Percentiles rank a stretch among this genome's conserved stretches.
These are phyloP conservation scores for Stropharia rugosoannulata DNA, from an alignment of 768 basidiomycete genomes.

Conservation along the genomic window DNA sequence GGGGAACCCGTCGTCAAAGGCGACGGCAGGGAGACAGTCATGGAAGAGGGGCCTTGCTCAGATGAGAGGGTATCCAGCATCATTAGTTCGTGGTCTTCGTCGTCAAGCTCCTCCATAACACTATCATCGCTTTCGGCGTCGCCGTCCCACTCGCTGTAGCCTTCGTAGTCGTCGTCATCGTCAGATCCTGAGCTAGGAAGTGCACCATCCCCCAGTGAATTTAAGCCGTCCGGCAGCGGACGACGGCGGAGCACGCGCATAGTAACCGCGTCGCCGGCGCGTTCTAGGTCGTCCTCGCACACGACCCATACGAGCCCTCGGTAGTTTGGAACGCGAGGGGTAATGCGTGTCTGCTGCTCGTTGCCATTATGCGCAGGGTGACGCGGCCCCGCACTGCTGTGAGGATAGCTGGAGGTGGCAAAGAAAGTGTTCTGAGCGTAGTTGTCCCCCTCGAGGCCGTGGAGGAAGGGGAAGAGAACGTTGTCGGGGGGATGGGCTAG, in stretches of 20 bases:
- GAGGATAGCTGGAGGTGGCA: slow-evolving; percentile 31
- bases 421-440: slow-evolving; percentile 83
- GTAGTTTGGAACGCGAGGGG: slow-evolving; percentile 41
- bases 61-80: background rate
- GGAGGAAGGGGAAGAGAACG: slow-evolving; percentile 86
- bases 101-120: slow-evolving; percentile 4
- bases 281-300: slow-evolving; percentile 64
- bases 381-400: slow-evolving; percentile 1
- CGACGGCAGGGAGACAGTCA: background rate
- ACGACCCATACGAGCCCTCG: slow-evolving; percentile 86
- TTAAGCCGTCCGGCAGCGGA: slow-evolving; percentile 9
- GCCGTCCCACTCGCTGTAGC: slow-evolving; percentile 1
- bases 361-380: slow-evolving; percentile 12
- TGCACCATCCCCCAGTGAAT: background rate
- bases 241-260: slow-evolving; percentile 30
- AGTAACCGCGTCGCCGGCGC: slow-evolving; percentile 32
- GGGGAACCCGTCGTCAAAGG: background rate
- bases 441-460: slow-evolving; percentile 83
- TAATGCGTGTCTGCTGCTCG: slow-evolving; percentile 10
- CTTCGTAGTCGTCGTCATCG: slow-evolving; percentile 16
- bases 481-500: slow-evolving; percentile 75
- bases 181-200: slow-evolving; percentile 9
- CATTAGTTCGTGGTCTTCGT: slow-evolving; percentile 4
- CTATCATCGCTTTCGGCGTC: slow-evolving; percentile 7
- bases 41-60: background rate